These are phyloP conservation scores for Talaromyces sp. DNA, from an alignment of 2,329 filamentous ascomycete species.

Conservation along the genomic window DNA sequence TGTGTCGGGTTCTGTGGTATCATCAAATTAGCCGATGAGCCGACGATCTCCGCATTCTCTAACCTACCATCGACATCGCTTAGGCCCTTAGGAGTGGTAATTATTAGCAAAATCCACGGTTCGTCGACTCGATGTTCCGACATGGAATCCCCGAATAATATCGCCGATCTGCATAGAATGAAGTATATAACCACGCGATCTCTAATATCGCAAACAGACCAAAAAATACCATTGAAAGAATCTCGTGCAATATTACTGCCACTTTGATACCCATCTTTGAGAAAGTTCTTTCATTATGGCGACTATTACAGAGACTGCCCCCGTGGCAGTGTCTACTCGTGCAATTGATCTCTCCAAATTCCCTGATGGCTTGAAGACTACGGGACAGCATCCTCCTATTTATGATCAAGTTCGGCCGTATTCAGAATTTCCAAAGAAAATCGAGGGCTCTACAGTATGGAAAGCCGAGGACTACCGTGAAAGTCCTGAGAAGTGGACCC, in stretches of 20 bases:
- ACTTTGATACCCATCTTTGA: background rate
- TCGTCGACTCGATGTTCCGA: constrained; percentile 19
- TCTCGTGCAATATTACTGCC: background rate
- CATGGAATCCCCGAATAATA: background rate
- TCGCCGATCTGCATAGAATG: background rate
- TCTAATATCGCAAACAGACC: background rate
- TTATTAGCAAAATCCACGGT: background rate
- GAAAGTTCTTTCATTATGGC: background rate
- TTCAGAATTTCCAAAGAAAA: constrained; percentile 67
- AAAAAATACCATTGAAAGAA: background rate
- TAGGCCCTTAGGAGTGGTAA: too few species aligned
- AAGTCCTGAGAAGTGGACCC: constrained; percentile 69
- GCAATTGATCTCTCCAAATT: constrained; percentile 45
- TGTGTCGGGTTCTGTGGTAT: constrained; percentile 6
- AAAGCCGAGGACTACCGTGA: constrained; percentile 62
- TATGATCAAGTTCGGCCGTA: constrained; percentile 66
- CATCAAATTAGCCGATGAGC: constrained; percentile 12
- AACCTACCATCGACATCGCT: background rate
- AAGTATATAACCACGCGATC: constrained; percentile 9
- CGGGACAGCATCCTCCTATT: constrained; percentile 71
- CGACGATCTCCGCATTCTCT: constrained; percentile 4
- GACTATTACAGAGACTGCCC: constrained; percentile 3
- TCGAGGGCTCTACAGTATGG: constrained; percentile 73
- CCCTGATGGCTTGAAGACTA: constrained; percentile 65
- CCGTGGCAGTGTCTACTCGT: background rate